Evolutionary conservation across 2,329 filamentous ascomycete genomes (phyloP), one percentile per base, ranked within the genome.

Genomic region (Dothideomycetes sp.): DNA sequence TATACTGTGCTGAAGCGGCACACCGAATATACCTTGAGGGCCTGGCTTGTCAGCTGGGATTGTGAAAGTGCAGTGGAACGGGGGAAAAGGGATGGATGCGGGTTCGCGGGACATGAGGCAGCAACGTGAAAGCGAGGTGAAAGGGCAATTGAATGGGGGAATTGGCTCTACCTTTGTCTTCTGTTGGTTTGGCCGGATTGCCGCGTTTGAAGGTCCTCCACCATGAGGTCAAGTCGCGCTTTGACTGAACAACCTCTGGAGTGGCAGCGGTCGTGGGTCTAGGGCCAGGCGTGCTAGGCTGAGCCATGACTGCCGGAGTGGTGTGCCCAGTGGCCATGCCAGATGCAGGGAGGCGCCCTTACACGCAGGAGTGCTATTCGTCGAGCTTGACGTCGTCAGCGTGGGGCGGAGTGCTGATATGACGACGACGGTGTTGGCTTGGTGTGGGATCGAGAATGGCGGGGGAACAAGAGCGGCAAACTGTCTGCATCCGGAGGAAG

Each of bases 1-100:
- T 60, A 98, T 96, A 65, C 89, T 96, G 56, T 88, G 80, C 52
- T 87, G 84, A 43, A 98, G 73, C 30, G 91, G 87, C 24, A 98
- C 80, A 38, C 91, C 91, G 59, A 98, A 98, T 47, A 98, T 96
- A 49, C 88, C 87, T 44, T 77, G 77, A 4, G 73, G 66, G 39
- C 58, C 51, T 45, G 45, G 41, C 14, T 12, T 12, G 34, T 41
- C 30, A 41, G 39, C 34, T 36, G 12, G 12, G 12, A 12, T 12
- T 36, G 37, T 36, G 32, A 31, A 27, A 29, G 14, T 16, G 16
- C 14, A 34, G 8, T 9, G 32, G 16, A 4, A 17, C n/a, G 39
- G 15, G 8, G 14, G 14, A 5, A 8, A 15, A 14, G 38, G n/a
- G 18, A 16, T 18, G 29, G 30, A 14, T 16, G 17, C 4, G 16